Conservation (phyloP, 2,329 filamentous ascomycete species). For the Chalaropsis thielavioides region DNA sequence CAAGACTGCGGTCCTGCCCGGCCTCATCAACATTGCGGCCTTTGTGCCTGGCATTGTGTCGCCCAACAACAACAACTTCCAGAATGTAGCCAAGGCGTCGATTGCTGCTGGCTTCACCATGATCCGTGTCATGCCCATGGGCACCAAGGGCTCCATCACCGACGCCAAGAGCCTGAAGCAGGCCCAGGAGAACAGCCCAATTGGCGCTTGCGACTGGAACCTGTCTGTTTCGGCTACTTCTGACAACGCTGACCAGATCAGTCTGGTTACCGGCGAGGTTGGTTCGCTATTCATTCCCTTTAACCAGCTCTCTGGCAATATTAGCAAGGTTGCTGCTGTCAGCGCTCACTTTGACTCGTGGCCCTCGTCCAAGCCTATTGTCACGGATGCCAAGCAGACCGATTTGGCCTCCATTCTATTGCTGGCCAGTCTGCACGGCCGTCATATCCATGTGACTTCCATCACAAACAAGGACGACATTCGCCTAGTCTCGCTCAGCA, state of each 20-base stretch:
- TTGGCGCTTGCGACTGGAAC: slow-evolving; percentile 62
- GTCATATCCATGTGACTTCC: slow-evolving; percentile 66
- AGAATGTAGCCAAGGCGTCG: slow-evolving; percentile 56
- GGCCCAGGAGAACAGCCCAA: slow-evolving; percentile 56
- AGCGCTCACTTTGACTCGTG: slow-evolving; percentile 66
- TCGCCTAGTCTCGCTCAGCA: slow-evolving; percentile 59
- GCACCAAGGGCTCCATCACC: slow-evolving; percentile 56
- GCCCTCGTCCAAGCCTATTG: slow-evolving; percentile 63
- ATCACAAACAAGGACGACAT: slow-evolving; percentile 74
- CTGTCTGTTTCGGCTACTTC: slow-evolving; percentile 62
- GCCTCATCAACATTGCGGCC: slow-evolving; percentile 63
- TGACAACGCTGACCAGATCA: slow-evolving; percentile 59
- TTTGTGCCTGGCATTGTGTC: slow-evolving; percentile 62
- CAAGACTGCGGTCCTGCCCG: slow-evolving; percentile 56
- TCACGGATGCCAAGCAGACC: slow-evolving; percentile 68
- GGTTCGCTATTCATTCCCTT: slow-evolving; percentile 73
- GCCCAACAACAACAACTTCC: slow-evolving; percentile 50
- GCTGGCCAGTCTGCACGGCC: slow-evolving; percentile 61
- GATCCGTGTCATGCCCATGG: slow-evolving; percentile 65
- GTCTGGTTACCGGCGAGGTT: slow-evolving; percentile 55
- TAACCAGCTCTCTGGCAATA: slow-evolving; percentile 67
- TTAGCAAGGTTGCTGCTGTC: slow-evolving; percentile 68
- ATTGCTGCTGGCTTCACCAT: slow-evolving; percentile 65
- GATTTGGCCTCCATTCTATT: slow-evolving; percentile 69
- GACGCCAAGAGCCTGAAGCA: slow-evolving; percentile 56